A percentile compares a stretch with the other conserved stretches of the same genome.
phyloP scores from a whole-genome alignment of 169 alveolate genomes.

The Plasmodium malariae region DNA sequence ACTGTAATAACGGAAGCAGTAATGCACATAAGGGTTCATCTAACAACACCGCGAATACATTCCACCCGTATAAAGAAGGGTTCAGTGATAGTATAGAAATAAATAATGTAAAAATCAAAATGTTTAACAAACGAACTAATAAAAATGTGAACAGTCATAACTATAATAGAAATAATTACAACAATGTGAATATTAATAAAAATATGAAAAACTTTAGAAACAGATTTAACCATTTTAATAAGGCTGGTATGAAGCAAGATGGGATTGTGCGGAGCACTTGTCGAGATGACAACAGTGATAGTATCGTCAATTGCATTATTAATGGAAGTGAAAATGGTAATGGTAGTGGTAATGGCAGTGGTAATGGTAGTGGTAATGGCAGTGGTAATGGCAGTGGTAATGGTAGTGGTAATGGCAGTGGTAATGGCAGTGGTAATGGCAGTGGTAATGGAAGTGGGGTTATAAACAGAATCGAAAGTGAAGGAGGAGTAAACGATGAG shows the following conservation, averaged over 20 bases:
- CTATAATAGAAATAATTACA: slow-evolving; percentile 5
- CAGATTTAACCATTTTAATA: slow-evolving; percentile 1
- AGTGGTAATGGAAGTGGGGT: too few species aligned
- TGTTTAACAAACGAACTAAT: not conserved
- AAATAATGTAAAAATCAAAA: not conserved
- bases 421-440: too few species aligned
- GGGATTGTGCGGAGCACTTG: not conserved
- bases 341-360: not conserved
- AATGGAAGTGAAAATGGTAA: not conserved
- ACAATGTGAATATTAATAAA: slow-evolving; percentile 16
- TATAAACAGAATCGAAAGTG: too few species aligned
- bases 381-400: not conserved
- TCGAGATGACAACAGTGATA: not conserved
- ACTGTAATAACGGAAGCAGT: too few species aligned
- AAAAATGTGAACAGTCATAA: not conserved
- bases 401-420: not conserved
- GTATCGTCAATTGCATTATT: not conserved
- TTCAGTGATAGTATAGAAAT: not conserved
- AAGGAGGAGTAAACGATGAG: not conserved
- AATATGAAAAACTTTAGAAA: slow-evolving; percentile 7
- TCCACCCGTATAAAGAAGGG: not conserved
- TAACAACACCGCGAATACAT: not conserved
- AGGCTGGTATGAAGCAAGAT: not conserved
- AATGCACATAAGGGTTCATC: too few species aligned
- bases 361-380: not conserved